Conservation (phyloP, 306 rosid species). For the Trichosanthes truncata region DNA sequence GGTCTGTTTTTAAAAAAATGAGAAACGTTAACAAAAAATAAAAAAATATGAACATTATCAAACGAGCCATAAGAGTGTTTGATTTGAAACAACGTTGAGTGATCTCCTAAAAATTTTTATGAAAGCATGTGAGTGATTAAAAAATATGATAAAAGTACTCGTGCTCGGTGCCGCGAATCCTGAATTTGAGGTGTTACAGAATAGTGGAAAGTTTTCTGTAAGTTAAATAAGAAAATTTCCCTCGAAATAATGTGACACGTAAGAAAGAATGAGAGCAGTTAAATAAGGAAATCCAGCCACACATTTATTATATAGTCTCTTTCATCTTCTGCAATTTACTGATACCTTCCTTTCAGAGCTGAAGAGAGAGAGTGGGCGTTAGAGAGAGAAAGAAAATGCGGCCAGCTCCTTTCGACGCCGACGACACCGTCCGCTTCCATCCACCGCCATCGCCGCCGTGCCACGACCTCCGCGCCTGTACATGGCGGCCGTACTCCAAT, state of each 20-base stretch:
- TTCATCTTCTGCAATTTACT: background rate
- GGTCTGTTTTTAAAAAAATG: too few species aligned
- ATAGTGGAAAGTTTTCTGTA: too few species aligned
- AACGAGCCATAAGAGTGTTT: too few species aligned
- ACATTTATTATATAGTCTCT: background rate
- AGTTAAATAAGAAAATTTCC: background rate
- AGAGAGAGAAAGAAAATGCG: conserved; percentile 9
- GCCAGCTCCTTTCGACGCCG: conserved; percentile 3
- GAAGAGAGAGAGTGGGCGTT: background rate
- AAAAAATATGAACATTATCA: too few species aligned
- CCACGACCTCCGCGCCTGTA: conserved; percentile 7
- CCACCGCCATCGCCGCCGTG: conserved; percentile 9
- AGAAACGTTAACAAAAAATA: too few species aligned
- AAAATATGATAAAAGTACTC: too few species aligned
- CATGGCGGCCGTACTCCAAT: conserved; percentile 30
- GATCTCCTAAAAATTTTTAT: too few species aligned
- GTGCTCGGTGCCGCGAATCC: too few species aligned
- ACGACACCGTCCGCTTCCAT: background rate
- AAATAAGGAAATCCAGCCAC: background rate
- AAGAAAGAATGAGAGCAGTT: background rate
- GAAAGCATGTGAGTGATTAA: too few species aligned
- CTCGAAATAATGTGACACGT: background rate
- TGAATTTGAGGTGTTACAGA: too few species aligned
- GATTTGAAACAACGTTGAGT: too few species aligned
- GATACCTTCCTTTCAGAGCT: background rate